Base-by-base conservation (phyloP, 2,329 filamentous ascomycete genomes). In the Pseudogymnoascus pannorum region DNA sequence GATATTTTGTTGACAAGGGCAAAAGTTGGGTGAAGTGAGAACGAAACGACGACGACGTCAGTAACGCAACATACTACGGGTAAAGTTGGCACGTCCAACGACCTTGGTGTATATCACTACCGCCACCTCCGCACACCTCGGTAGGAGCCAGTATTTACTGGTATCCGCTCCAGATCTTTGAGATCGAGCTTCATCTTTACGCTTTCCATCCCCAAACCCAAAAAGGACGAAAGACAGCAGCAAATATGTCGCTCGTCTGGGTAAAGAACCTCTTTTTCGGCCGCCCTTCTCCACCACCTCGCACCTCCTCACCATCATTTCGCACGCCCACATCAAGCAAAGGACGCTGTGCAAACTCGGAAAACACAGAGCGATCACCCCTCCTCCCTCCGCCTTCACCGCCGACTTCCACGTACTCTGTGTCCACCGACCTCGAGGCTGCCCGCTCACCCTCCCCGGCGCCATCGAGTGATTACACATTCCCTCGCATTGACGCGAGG, bases 261-360 rank as follows among this genome's bases (percentile, higher is more conserved):
- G 38, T 72, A 1, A 72, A 72, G 59, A 72, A 70, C 31, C 42
- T 72, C 16, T 72, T 72, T 63, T 71, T 71, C 60, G 42, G 59
- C 12, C 57, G 58, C 12, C 57, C 42, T 22, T 48, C 42, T 12
- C 11, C 18, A 12, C 5, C 18, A 4, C 2, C 18, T n/a, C n/a
- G n/a, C n/a, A n/a, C n/a, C 12, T 48, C 42, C 2, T 22, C 40
- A 5, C 20, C 42, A 48, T 4, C 16, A 8, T 11, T 8, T 4
- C 40, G 5, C 4, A 2, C 20, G 18, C 11, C 2, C 2, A 1
- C 20, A 4, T 33, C 9, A 57, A 75, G 29, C 3, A 57, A 57
- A 35, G n/a, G n/a, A 0, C 26, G 4, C 20, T 36, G 26, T 26
- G 26, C 33, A 11, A 12, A 29, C 33, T 0, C 20, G 1, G 6